phyloP scores from a whole-genome alignment of 2,329 filamentous ascomycete genomes.

The Microascus cirrosus region DNA sequence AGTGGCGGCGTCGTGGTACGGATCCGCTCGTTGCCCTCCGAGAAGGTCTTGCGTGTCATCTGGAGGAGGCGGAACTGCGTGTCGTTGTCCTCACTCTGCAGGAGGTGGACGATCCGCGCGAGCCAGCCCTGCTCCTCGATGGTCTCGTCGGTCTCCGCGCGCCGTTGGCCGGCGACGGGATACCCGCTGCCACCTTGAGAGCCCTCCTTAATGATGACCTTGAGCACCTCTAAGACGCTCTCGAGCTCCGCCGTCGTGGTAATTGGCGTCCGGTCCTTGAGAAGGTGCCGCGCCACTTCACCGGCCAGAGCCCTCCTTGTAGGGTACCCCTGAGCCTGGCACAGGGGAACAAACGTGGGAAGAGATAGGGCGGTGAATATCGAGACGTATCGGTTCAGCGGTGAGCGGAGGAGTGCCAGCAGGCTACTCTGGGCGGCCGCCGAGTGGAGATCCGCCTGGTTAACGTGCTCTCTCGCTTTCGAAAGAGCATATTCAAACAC shows the following conservation, averaged over 20 bases:
- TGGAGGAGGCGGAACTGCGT: constrained; percentile 92
- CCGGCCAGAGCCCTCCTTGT: constrained; percentile 85
- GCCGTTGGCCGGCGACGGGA: constrained; percentile 66
- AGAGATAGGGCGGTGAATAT: constrained; percentile 93
- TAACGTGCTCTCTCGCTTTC: constrained; percentile 81
- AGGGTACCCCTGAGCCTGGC: constrained; percentile 85
- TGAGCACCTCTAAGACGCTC: constrained; percentile 77
- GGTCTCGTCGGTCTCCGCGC: constrained; percentile 89
- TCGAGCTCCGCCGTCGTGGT: constrained; percentile 70
- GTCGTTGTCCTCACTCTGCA: constrained; percentile 76
- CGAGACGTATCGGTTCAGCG: constrained; percentile 80
- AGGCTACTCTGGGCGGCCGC: constrained; percentile 79
- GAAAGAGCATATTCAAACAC: constrained; percentile 78
- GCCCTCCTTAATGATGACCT: constrained; percentile 88
- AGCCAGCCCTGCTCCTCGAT: constrained; percentile 98
- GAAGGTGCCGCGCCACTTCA: constrained; percentile 72
- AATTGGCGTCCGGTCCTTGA: constrained; percentile 73
- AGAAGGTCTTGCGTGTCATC: constrained; percentile 73
- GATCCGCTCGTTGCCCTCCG: constrained; percentile 88
- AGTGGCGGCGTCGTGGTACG: constrained; percentile 91
- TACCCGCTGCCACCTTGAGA: constrained; percentile 77
- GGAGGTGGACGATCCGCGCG: constrained; percentile 80
- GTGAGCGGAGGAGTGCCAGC: constrained; percentile 79
- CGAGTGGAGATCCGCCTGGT: constrained; percentile 91
- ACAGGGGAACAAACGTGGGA: constrained; percentile 81